Evolutionary conservation across 495 filamentous ascomycete species (phyloP).

Genomic region (Lasiosphaeria miniovina): DNA sequence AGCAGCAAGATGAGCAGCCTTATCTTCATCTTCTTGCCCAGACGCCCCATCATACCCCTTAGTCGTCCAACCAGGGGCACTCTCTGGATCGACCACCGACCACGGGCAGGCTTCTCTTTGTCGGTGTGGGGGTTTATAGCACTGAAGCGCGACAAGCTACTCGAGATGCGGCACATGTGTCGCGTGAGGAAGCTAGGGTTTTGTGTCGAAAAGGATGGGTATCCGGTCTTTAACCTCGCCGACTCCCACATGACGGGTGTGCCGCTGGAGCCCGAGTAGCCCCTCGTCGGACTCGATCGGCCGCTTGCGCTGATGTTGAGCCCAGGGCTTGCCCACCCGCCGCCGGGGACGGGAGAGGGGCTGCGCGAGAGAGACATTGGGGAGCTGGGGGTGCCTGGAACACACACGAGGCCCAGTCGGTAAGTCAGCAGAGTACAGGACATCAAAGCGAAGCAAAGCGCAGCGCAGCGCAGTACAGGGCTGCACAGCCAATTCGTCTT

Average conservation of each 20-base stretch:
- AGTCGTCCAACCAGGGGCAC: slow-evolving; percentile 40
- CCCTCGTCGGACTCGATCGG: slow-evolving; percentile 59
- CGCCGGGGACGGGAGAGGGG: slow-evolving; percentile 74
- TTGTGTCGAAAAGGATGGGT: slow-evolving; percentile 80
- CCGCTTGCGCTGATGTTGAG: slow-evolving; percentile 66
- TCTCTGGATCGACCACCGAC: slow-evolving; percentile 35
- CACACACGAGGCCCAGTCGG: slow-evolving; percentile 12
- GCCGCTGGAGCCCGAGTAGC: slow-evolving; percentile 49
- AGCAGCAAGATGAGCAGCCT: slow-evolving; percentile 56
- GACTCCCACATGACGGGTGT: slow-evolving; percentile 76
- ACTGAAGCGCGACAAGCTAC: slow-evolving; percentile 69
- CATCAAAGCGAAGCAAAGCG: not conserved
- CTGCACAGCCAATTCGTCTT: slow-evolving; percentile 1
- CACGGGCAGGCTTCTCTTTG: slow-evolving; percentile 57
- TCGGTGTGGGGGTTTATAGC: slow-evolving; percentile 55
- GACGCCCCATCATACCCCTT: slow-evolving; percentile 34
- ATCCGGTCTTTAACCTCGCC: slow-evolving; percentile 71
- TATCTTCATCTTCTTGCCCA: slow-evolving; percentile 52
- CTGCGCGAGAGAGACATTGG: slow-evolving; percentile 82
- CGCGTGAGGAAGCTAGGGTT: slow-evolving; percentile 75
- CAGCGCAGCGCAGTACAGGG: not conserved
- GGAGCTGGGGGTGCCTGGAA: slow-evolving; percentile 43
- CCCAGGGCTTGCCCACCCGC: slow-evolving; percentile 85
- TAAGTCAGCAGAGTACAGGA: slow-evolving; percentile 7
- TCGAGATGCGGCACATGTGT: slow-evolving; percentile 71